Percentiles rank a stretch among this genome's conserved stretches.
Evolutionary conservation across 495 filamentous ascomycete genomes (phyloP).

Genomic region (Penicillium alfredii): DNA sequence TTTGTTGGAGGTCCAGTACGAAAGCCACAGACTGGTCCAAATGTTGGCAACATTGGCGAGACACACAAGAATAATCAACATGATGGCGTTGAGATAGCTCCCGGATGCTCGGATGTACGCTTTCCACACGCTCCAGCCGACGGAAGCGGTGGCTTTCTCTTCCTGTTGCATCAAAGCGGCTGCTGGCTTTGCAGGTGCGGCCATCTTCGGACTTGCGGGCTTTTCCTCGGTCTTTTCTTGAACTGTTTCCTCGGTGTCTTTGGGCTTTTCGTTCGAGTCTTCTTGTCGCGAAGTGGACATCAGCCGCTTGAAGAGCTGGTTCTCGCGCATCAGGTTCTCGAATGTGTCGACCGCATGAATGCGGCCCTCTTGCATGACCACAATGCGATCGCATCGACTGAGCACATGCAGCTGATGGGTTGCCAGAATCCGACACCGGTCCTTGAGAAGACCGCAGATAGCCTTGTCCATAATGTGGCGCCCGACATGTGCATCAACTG

Average conservation of each 20-base stretch:
- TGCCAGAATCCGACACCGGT: conserved; percentile 85
- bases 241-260: conserved; percentile 38
- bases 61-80: conserved; percentile 60
- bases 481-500: conserved; percentile 83
- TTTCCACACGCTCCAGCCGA: conserved; percentile 76
- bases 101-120: conserved; percentile 80
- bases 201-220: conserved; percentile 41
- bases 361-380: conserved; percentile 82
- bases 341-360: conserved; percentile 85
- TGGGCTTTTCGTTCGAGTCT: conserved; percentile 47
- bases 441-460: conserved; percentile 80
- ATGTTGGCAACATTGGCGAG: conserved; percentile 78
- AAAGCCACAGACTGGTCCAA: conserved; percentile 82
- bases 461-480: conserved; percentile 94
- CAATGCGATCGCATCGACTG: conserved; percentile 79
- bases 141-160: conserved; percentile 74
- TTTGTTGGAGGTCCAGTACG: conserved; percentile 80
- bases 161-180: conserved; percentile 82
- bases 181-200: conserved; percentile 49
- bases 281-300: conserved; percentile 80
- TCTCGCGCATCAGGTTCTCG: conserved; percentile 72
- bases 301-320: conserved; percentile 67
- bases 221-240: conserved; percentile 47
- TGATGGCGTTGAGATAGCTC: conserved; percentile 58
- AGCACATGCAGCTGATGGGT: conserved; percentile 95